Percentiles rank a stretch among this genome's conserved stretches.
Conservation (phyloP, 345 rosid genomes). For the Kernera saxatilis region DNA sequence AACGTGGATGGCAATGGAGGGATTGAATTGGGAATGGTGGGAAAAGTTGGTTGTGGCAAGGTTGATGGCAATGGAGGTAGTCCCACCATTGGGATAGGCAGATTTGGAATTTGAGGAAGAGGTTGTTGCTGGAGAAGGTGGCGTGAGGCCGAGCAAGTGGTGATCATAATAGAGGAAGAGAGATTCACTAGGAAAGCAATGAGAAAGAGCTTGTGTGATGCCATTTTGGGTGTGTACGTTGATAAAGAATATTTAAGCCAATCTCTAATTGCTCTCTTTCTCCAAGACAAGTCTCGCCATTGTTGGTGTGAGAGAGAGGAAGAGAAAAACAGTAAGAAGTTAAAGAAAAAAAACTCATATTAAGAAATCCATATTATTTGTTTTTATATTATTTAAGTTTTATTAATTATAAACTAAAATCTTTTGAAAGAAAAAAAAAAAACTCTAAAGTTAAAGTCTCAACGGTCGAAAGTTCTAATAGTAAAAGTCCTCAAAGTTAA, state of each 20-base stretch:
- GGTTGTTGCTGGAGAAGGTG: slow-evolving; percentile 29
- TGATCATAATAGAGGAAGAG: slow-evolving; percentile 13
- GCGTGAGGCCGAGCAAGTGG: slow-evolving; percentile 17
- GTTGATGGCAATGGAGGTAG: slow-evolving; percentile 16
- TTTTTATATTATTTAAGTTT: no score
- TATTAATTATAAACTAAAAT: no score
- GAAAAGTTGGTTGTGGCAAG: slow-evolving; percentile 7
- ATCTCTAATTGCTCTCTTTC: background rate
- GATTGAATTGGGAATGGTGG: background rate
- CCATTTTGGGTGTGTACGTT: slow-evolving; percentile 13
- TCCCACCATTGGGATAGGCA: slow-evolving; percentile 21
- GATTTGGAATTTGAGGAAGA: slow-evolving; percentile 23
- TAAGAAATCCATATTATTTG: no score
- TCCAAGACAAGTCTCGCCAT: no score
- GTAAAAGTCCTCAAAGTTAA: no score
- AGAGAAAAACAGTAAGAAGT: no score
- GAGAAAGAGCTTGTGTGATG: slow-evolving; percentile 21
- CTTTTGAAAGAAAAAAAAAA: no score
- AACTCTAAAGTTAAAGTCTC: no score
- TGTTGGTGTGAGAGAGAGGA: background rate
- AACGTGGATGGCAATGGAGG: background rate
- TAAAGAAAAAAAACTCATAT: no score
- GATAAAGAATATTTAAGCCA: slow-evolving; percentile 1
- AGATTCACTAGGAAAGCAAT: slow-evolving; percentile 11
- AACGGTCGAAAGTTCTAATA: no score